phyloP scores from a whole-genome alignment of 1,284 basidiomycete species.

The Peniophora sp. region DNA sequence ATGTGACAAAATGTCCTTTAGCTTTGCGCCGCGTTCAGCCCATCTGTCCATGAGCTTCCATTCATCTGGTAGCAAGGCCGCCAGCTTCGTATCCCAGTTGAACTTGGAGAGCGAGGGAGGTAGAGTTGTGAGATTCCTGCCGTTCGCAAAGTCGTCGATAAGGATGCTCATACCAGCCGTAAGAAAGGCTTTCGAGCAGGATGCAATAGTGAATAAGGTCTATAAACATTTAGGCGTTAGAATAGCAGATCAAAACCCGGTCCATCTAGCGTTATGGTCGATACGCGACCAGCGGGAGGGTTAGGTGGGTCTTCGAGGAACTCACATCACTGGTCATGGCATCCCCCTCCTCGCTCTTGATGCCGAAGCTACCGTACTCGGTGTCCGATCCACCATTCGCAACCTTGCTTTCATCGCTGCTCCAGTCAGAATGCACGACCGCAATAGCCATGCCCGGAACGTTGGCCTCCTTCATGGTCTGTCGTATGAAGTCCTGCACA shows the following conservation, averaged over 20 bases:
- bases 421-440: constrained; percentile 13
- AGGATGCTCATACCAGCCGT: constrained; percentile 28
- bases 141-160: constrained; percentile 21
- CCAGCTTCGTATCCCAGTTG: constrained; percentile 30
- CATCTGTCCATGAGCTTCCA: constrained; percentile 30
- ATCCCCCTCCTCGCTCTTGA: constrained; percentile 21
- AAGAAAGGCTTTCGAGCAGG: constrained; percentile 38
- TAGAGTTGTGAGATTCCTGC: constrained; percentile 21
- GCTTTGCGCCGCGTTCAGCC: constrained; percentile 23
- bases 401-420: too few relatives aligned
- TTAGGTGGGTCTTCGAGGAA: too few relatives aligned
- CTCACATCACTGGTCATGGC: constrained; percentile 21
- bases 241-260: neutral
- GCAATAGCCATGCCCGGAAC: constrained; percentile 19
- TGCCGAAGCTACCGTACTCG: constrained; percentile 20
- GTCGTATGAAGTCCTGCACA: neutral
- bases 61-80: constrained; percentile 28
- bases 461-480: neutral
- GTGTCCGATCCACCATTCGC: neutral
- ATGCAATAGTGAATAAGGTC: constrained; percentile 33
- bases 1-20: constrained; percentile 27
- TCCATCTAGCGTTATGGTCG: neutral
- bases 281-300: too few relatives aligned
- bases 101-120: constrained; percentile 17
- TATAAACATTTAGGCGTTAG: too few relatives aligned